These are phyloP conservation scores for Cladosporium sp. DNA, from an alignment of 2,329 filamentous ascomycete genomes.

Conservation along the genomic window DNA sequence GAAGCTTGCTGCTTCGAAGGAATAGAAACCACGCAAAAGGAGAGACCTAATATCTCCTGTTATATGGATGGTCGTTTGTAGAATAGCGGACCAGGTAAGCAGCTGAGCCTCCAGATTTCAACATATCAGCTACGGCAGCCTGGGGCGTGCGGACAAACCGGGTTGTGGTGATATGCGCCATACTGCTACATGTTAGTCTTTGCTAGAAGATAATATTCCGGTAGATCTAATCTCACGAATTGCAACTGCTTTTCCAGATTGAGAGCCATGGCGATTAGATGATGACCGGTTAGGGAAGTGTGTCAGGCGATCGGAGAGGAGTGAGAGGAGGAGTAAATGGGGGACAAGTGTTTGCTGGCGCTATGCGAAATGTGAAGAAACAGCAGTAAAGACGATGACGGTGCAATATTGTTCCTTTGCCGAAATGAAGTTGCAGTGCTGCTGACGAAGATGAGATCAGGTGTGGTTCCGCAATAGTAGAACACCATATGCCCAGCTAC, in stretches of 20 bases:
- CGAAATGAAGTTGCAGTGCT: not conserved
- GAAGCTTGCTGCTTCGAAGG: not conserved
- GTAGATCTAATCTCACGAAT: conserved; percentile 55
- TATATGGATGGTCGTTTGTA: not conserved
- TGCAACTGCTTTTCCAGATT: conserved; percentile 77
- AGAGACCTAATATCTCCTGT: not conserved
- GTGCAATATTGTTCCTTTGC: not conserved
- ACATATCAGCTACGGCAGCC: conserved; percentile 7
- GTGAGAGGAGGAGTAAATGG: not conserved
- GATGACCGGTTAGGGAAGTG: no score
- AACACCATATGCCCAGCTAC: no score
- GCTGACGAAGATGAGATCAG: conserved; percentile 4
- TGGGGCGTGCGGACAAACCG: conserved; percentile 38
- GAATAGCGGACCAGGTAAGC: no score
- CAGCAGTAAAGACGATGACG: not conserved
- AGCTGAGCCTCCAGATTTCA: not conserved
- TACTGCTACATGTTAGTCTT: conserved; percentile 53
- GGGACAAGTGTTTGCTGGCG: not conserved
- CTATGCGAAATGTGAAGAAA: not conserved
- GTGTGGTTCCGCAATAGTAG: not conserved
- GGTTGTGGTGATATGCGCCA: conserved; percentile 76
- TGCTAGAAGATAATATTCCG: conserved; percentile 13
- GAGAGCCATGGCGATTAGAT: conserved; percentile 46
- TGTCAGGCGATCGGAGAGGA: no score
- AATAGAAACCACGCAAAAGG: no score